Conservation (phyloP, 1,139 yeast genomes). For the Blastobotrys malaysiensis region DNA sequence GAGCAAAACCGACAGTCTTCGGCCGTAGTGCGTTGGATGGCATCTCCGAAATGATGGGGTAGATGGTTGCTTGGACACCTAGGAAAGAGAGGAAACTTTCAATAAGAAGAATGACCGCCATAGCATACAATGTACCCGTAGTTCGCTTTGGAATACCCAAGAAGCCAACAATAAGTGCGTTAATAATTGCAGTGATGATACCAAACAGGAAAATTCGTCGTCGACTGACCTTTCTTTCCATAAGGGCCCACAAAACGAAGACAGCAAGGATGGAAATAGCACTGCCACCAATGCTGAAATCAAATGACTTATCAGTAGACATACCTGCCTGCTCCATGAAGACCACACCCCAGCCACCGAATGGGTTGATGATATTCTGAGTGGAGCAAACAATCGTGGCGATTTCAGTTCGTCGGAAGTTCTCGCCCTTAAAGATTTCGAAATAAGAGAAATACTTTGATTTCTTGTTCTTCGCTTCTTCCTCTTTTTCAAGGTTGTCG, state of each 20-base stretch:
- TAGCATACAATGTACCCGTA: constrained; percentile 8
- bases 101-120: constrained; percentile 11
- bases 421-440: constrained; percentile 46
- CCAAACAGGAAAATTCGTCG: constrained; percentile 45
- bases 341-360: constrained; percentile 27
- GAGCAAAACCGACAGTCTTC: constrained; percentile 49
- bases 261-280: constrained; percentile 21
- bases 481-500: constrained; percentile 39
- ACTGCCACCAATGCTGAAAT: constrained; percentile 20
- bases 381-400: constrained; percentile 36
- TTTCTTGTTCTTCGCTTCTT: constrained; percentile 25
- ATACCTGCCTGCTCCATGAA: constrained; percentile 21
- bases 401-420: constrained; percentile 51
- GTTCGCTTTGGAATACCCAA: constrained; percentile 3
- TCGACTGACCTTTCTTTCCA: constrained; percentile 39
- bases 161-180: constrained; percentile 33
- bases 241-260: constrained; percentile 9
- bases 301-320: constrained; percentile 14
- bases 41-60: constrained; percentile 50
- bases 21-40: constrained; percentile 50
- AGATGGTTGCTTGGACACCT: constrained; percentile 53
- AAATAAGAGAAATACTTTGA: constrained; percentile 34
- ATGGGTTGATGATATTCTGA: constrained; percentile 31
- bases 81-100: constrained; percentile 40
- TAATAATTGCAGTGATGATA: constrained; percentile 32